phyloP scores from a whole-genome alignment of 1,139 yeast species.

The Scheffersomyces illinoinensis region DNA sequence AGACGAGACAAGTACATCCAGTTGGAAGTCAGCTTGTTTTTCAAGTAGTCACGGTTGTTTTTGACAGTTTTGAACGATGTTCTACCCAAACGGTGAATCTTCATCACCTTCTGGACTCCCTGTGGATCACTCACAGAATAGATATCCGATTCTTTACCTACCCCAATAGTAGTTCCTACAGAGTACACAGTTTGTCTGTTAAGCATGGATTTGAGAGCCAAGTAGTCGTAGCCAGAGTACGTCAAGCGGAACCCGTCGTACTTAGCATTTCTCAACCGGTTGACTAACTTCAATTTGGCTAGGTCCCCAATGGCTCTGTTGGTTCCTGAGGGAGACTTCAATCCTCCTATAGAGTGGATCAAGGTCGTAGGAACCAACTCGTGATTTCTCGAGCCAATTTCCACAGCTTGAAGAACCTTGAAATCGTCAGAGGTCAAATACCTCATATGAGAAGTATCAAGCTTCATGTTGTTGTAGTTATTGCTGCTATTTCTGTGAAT shows the following conservation, averaged over 20 bases:
- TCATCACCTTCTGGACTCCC: constrained; percentile 71
- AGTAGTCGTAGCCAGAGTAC: constrained; percentile 86
- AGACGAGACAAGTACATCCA: constrained; percentile 93
- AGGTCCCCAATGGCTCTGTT: constrained; percentile 78
- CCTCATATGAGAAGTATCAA: constrained; percentile 92
- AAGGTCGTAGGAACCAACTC: constrained; percentile 90
- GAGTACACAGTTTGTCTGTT: constrained; percentile 74
- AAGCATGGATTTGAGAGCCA: constrained; percentile 81
- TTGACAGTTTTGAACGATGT: constrained; percentile 91
- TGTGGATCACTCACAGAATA: constrained; percentile 75
- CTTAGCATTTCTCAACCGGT: constrained; percentile 78
- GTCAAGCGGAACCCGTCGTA: constrained; percentile 93
- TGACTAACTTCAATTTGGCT: constrained; percentile 79
- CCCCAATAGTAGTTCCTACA: constrained; percentile 88
- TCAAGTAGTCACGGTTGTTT: constrained; percentile 88
- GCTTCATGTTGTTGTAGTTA: constrained; percentile 58
- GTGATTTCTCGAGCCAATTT: constrained; percentile 88
- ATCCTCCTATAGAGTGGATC: constrained; percentile 77
- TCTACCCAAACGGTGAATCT: constrained; percentile 91
- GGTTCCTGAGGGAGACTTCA: constrained; percentile 75
- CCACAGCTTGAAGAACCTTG: constrained; percentile 85
- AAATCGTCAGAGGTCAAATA: constrained; percentile 89
- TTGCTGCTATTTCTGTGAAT: neutral
- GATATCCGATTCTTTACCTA: constrained; percentile 96
- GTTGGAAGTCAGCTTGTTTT: constrained; percentile 62